Evolutionary conservation across 305 asterid genomes (phyloP).

Genomic region (Fraxinus sp.): DNA sequence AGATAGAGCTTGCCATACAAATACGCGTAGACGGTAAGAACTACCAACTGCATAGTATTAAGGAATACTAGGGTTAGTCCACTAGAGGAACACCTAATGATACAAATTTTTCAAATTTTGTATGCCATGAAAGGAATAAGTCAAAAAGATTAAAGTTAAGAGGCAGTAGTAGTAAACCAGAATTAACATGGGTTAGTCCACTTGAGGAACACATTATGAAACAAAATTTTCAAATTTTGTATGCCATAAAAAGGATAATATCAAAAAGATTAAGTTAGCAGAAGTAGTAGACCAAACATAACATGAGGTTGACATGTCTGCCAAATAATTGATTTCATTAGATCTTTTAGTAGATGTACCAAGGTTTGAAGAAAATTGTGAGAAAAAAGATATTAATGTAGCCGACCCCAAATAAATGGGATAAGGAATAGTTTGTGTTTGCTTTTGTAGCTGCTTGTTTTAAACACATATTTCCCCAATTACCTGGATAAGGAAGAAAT

Average conservation of each 20-base stretch:
- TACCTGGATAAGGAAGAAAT: neutral
- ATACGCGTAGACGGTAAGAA: constrained; percentile 83
- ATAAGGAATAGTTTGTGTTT: neutral
- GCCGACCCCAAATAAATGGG: neutral
- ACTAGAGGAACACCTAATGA: neutral
- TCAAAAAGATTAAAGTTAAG: neutral
- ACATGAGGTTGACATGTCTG: neutral
- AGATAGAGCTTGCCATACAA: constrained; percentile 89
- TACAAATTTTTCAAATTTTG: neutral
- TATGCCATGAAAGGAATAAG: neutral
- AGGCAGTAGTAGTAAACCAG: neutral
- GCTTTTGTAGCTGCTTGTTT: neutral
- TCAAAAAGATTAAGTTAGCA: neutral
- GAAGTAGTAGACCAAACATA: neutral
- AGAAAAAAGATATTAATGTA: neutral
- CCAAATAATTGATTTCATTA: neutral
- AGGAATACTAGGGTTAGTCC: constrained; percentile 13
- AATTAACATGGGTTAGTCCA: neutral
- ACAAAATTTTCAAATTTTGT: neutral
- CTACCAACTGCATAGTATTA: constrained; percentile 69
- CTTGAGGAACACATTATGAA: neutral
- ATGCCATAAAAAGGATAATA: neutral
- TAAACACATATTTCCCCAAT: neutral
- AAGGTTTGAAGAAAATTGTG: neutral
- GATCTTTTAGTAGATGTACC: neutral